Percentiles rank a stretch among this genome's conserved stretches.
These are phyloP conservation scores for Chamaecyparis obtusa DNA, from an alignment of 75 land plant species.

Conservation along the genomic window DNA sequence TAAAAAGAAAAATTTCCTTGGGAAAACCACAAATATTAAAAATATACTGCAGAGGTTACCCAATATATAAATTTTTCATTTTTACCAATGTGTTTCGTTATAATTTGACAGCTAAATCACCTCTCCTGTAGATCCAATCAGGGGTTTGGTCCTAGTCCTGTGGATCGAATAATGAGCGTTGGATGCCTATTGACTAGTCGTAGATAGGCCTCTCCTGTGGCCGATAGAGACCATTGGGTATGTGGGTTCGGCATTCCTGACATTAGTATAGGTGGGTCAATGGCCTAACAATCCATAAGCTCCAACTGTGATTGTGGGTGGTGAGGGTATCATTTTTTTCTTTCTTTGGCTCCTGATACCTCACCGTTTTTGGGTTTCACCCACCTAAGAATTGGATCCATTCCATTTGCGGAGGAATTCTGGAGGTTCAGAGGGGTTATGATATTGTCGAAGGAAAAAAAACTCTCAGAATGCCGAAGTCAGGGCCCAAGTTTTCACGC, in stretches of 20 bases:
- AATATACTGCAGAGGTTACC: neutral
- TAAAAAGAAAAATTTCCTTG: neutral
- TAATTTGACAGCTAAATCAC: slow-evolving; percentile 8
- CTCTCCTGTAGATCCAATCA: neutral
- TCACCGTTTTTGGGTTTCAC: neutral
- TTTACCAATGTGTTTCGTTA: neutral
- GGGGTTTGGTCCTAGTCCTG: neutral
- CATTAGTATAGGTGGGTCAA: neutral
- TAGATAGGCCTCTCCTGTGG: neutral
- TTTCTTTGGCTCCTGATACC: neutral
- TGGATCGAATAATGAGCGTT: slow-evolving; percentile 2
- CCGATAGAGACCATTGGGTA: neutral
- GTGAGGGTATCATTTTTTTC: neutral
- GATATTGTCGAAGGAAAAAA: neutral
- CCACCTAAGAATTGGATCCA: neutral
- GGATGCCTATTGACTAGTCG: slow-evolving; percentile 8
- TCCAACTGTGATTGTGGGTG: slow-evolving; percentile 6
- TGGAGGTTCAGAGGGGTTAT: neutral
- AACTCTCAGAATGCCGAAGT: slow-evolving; percentile 2
- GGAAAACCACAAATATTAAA: neutral
- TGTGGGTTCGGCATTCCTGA: neutral
- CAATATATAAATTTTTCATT: neutral
- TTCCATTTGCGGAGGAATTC: neutral
- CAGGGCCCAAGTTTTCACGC: slow-evolving; percentile 12
- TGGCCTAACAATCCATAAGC: neutral